Base-by-base conservation (phyloP, 2,329 filamentous ascomycete genomes). In the Aurifilum marmelostoma region DNA sequence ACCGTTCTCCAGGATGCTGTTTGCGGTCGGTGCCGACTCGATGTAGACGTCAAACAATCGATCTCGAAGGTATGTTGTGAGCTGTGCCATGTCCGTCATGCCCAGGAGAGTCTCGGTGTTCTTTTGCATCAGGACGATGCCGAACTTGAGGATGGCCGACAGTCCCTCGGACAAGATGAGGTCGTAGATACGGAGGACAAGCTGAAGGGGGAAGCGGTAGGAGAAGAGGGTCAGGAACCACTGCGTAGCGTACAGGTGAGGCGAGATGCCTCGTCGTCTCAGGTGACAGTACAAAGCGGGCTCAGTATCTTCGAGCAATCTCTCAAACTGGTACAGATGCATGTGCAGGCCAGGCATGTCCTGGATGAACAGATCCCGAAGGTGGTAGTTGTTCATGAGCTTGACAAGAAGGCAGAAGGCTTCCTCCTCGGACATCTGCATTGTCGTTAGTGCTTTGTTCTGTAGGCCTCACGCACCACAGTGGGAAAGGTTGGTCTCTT, bases 161-260 rank as follows among this genome's bases (percentile, higher is more conserved):
- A 99, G 84, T 2, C 97, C 96, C 79, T 98, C 95, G 61, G 93
- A 96, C 24, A 99, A 85, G 65, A 99, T 96, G 67, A 99, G 83
- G 77, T 99, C 96, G 80, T 98, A 99, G 64, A 99, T 97, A 41
- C 96, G 92, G 69, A 99, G 89, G 8, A 99, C 96, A 12, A 99
- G 88, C 77, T 99, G 96, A 9, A 99, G 85, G 11, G 96, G 96
- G 79, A 99, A 99, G 56, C 97, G 92, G 79, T 99, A 99, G 41
- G 95, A 94, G 77, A 99, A 99, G n/a, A 99, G 85, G 0, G 96
- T 99, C 63, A 99, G 86, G 80, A 99, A 99, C 96, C 96, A 99
- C 79, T 99, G 96, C 0, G 96, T 99, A 59, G 96, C 96, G 77
- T 99, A 99, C 11, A 99, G 85, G 76, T 97, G 93, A 0, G 96